Conservation (phyloP, 176 grass and related monocot genomes). For the Tuctoria greenei region DNA sequence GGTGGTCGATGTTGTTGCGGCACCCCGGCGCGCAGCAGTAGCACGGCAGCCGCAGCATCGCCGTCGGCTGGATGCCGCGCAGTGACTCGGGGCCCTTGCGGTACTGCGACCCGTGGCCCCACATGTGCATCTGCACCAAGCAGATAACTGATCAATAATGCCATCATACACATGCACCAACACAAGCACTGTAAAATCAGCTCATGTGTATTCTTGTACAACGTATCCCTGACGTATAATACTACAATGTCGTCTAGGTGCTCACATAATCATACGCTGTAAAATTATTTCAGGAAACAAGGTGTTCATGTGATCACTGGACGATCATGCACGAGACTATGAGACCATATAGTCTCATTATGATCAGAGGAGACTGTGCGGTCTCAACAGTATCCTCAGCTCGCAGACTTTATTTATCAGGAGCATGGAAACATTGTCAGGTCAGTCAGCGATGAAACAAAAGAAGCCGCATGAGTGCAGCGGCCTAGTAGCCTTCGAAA, state of each 20-base stretch:
- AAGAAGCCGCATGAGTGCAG: slow-evolving; percentile 35
- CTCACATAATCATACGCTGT: neutral
- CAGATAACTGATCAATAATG: neutral
- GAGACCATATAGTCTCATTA: neutral
- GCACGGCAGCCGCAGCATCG: slow-evolving; percentile 91
- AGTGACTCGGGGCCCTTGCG: slow-evolving; percentile 84
- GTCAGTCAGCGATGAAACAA: slow-evolving; percentile 29
- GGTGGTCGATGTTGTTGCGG: slow-evolving; percentile 95
- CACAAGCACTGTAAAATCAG: neutral
- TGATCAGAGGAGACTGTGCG: slow-evolving; percentile 19
- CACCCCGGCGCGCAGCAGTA: slow-evolving; percentile 86
- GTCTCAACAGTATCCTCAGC: neutral
- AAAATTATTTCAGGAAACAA: neutral
- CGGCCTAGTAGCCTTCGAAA: slow-evolving; percentile 1
- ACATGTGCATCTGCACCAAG: slow-evolving; percentile 87
- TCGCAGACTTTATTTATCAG: neutral
- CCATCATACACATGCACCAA: neutral
- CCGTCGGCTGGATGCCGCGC: slow-evolving; percentile 87
- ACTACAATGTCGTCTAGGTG: neutral
- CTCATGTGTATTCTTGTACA: too few species aligned
- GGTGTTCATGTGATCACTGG: neutral
- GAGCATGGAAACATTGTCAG: neutral
- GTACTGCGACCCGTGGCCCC: slow-evolving; percentile 97
- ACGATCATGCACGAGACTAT: neutral
- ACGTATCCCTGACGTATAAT: too few species aligned